Percentiles rank a stretch among this genome's conserved stretches.
These are phyloP conservation scores for Pythium utonaiense DNA, from an alignment of 352 stramenopile genomes.

Conservation along the genomic window DNA sequence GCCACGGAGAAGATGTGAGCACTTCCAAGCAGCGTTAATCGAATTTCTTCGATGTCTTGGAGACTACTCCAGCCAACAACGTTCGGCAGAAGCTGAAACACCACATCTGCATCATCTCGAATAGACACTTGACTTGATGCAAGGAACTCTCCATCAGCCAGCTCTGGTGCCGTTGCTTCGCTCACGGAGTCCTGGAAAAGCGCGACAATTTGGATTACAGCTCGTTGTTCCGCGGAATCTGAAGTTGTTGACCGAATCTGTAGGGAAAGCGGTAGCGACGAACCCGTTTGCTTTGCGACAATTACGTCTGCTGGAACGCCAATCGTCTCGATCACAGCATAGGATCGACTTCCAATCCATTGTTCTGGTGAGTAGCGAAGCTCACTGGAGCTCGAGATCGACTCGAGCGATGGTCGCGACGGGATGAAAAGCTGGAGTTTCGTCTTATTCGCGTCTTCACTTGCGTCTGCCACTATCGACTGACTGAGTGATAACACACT, in stretches of 20 bases:
- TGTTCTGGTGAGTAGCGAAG: background rate
- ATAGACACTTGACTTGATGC: background rate
- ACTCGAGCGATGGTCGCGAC: background rate
- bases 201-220: background rate
- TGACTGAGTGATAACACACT: too few relatives aligned
- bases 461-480: too few relatives aligned
- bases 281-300: background rate
- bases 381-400: background rate
- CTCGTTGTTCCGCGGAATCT: conserved; percentile 8
- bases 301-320: background rate
- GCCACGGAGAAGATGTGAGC: background rate
- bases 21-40: background rate
- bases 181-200: background rate
- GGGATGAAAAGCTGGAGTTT: background rate
- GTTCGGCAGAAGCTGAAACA: conserved; percentile 1
- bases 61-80: conserved; percentile 6
- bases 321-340: background rate
- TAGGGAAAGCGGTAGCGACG: background rate
- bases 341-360: background rate
- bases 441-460: background rate
- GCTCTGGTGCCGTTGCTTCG: background rate
- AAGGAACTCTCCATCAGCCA: background rate
- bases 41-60: background rate
- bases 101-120: conserved; percentile 3
- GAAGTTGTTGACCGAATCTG: background rate